These are phyloP conservation scores for Pichia gijzeniarum DNA, from an alignment of 805 yeast species.

Conservation along the genomic window DNA sequence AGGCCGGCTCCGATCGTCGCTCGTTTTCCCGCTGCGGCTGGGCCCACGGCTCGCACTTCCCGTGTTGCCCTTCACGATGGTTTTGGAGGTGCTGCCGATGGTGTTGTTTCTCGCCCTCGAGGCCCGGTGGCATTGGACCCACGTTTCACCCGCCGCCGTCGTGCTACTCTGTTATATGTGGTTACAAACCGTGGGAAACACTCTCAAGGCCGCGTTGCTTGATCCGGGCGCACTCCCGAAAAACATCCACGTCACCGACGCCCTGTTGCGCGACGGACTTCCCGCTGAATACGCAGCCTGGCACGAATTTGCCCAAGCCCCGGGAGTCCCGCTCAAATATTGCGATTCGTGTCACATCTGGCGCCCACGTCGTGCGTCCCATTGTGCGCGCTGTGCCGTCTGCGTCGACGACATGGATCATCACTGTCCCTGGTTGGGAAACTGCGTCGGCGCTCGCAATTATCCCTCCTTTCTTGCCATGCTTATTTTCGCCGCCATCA, in stretches of 20 bases:
- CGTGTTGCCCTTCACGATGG: constrained; percentile 11
- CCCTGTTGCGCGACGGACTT: constrained; percentile 26
- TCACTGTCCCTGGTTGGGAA: constrained; percentile 59
- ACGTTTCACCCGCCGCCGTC: constrained; percentile 49
- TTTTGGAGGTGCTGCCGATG: constrained; percentile 28
- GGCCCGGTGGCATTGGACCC: constrained; percentile 48
- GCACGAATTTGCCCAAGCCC: constrained; percentile 47
- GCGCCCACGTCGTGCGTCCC: constrained; percentile 73
- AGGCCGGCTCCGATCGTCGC: constrained; percentile 47
- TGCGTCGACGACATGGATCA: constrained; percentile 63
- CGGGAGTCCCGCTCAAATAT: constrained; percentile 28
- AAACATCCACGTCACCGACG: constrained; percentile 51
- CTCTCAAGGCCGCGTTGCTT: constrained; percentile 46
- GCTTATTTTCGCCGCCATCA: constrained; percentile 33
- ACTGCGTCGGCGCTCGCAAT: constrained; percentile 71
- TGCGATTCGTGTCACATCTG: constrained; percentile 60
- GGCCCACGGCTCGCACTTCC: constrained; percentile 3
- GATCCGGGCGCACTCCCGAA: constrained; percentile 73
- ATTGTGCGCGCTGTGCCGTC: constrained; percentile 62
- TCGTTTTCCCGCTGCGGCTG: constrained; percentile 8
- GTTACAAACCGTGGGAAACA: constrained; percentile 42
- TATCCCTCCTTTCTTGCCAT: constrained; percentile 56
- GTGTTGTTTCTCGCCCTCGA: constrained; percentile 51
- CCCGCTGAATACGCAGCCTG: constrained; percentile 56
- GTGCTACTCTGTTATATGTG: constrained; percentile 55